Evolutionary conservation across 108 stramenopile genomes (phyloP).

Genomic region (Poteriospumella lacustris): DNA sequence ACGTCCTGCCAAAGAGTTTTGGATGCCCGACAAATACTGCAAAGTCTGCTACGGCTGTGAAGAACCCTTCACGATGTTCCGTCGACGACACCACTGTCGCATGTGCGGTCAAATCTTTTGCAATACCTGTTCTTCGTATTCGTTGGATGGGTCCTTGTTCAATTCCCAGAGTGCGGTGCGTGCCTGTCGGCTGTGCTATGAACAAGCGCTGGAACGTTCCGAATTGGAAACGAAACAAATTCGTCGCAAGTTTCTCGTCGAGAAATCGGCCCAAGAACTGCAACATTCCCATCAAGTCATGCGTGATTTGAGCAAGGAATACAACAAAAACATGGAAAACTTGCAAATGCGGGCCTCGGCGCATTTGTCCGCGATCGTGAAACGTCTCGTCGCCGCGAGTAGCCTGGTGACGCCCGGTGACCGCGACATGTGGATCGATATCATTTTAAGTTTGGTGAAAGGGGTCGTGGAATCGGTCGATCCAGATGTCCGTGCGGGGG

Average conservation of each 20-base stretch:
- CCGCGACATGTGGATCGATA: not conserved
- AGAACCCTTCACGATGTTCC: slow-evolving; percentile 80
- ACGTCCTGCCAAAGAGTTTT: slow-evolving; percentile 52
- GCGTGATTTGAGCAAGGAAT: no score
- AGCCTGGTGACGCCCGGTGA: not conserved
- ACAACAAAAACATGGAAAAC: no score
- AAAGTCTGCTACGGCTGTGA: slow-evolving; percentile 87
- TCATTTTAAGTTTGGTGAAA: slow-evolving; percentile 18
- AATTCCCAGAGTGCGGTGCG: not conserved
- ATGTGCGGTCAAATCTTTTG: slow-evolving; percentile 97
- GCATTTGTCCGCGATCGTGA: not conserved
- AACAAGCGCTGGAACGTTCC: not conserved
- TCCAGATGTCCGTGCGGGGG: slow-evolving; percentile 77
- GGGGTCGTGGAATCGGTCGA: slow-evolving; percentile 68
- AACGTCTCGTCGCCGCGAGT: not conserved
- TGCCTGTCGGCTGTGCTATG: slow-evolving; percentile 26
- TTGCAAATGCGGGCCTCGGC: slow-evolving; percentile 21
- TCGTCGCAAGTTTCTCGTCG: not conserved
- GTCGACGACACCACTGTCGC: slow-evolving; percentile 90
- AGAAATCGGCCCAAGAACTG: no score
- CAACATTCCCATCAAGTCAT: no score
- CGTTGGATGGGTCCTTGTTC: slow-evolving; percentile 53
- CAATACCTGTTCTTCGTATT: slow-evolving; percentile 75
- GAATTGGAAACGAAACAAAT: not conserved
- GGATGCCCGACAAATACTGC: slow-evolving; percentile 88